phyloP scores from a whole-genome alignment of 805 yeast species.

The Clavispora asparagi region DNA sequence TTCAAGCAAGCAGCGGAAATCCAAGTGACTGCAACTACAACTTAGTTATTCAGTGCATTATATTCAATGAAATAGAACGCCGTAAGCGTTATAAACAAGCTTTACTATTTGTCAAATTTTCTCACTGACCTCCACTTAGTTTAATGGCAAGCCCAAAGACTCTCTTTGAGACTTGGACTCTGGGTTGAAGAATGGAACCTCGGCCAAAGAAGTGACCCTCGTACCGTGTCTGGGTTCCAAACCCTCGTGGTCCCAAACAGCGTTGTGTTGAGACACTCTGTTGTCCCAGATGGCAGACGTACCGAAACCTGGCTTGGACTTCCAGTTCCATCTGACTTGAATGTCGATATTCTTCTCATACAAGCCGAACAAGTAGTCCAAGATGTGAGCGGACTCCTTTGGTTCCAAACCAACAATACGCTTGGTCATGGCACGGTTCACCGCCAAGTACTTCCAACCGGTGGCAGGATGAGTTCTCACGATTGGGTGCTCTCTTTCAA shows the following conservation, averaged over 20 bases:
- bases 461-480: conserved; percentile 31
- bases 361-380: conserved; percentile 12
- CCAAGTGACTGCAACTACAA: background rate
- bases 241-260: conserved; percentile 48
- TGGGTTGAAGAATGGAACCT: conserved; percentile 47
- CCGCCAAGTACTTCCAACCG: conserved; percentile 28
- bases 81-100: background rate
- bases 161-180: conserved; percentile 49
- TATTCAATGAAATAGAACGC: no score
- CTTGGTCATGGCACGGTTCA: conserved; percentile 26
- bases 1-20: background rate
- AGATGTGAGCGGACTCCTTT: conserved; percentile 17
- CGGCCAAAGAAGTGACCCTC: conserved; percentile 47
- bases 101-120: background rate
- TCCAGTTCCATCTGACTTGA: conserved; percentile 28
- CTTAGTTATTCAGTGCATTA: no score
- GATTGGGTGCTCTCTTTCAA: conserved; percentile 28
- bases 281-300: conserved; percentile 60
- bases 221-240: conserved; percentile 32
- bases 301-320: conserved; percentile 30
- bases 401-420: conserved; percentile 26
- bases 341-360: conserved; percentile 41
- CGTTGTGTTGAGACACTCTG: conserved; percentile 49
- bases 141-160: conserved; percentile 36
- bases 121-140: conserved; percentile 3